Evolutionary conservation across 805 yeast genomes (phyloP), one percentile per base, ranked within the genome.

Genomic region (Saturnispora galanensis): DNA sequence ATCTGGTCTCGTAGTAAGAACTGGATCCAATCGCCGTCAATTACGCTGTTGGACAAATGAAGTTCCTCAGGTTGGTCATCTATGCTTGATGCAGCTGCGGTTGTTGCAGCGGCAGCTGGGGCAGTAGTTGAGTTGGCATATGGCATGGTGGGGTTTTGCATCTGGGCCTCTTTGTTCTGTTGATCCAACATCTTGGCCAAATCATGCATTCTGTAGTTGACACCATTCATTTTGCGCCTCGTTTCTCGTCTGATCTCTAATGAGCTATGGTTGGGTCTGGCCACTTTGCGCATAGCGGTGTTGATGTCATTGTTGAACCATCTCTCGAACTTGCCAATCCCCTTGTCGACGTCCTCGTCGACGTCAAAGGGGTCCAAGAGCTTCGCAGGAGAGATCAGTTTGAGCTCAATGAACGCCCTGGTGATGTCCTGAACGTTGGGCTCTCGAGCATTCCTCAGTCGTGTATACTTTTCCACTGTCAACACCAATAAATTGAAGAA

Each of bases 391-490:
- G 76, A 74, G 13, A 87, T 63, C 36, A 83, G 63, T 12, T 81
- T 83, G 17, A 76, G 59, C 47, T 78, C 76, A 30, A 76, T 70
- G 63, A 89, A 69, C 0, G 93, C 87, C 55, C 77, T 77, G 13
- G 85, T 65, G 5, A 85, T 67, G 58, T 90, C 97, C 48, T 78
- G 81, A 2, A 84, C 58, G 18, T 36, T 53, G 7, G 60, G 59
- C 8, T 67, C 69, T 21, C 59, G 53, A 16, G 57, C 60, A 39
- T 56, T 65, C 51, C 80, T 62, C 3, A 68, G 58, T 16, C 69
- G 66, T 0, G 86, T 73, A 43, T 78, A 67, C 42, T 66, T 66
- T 30, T 61, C 55, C 0, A 86, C 66, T 41, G 77, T 76, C 10
- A 63, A 52, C 1, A 79, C 61, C 16, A 90, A 56, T 13, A 79